Percentiles rank a stretch among this genome's conserved stretches.
phyloP scores from a whole-genome alignment of 2,329 filamentous ascomycete genomes.

The Grosmannia serpens region DNA sequence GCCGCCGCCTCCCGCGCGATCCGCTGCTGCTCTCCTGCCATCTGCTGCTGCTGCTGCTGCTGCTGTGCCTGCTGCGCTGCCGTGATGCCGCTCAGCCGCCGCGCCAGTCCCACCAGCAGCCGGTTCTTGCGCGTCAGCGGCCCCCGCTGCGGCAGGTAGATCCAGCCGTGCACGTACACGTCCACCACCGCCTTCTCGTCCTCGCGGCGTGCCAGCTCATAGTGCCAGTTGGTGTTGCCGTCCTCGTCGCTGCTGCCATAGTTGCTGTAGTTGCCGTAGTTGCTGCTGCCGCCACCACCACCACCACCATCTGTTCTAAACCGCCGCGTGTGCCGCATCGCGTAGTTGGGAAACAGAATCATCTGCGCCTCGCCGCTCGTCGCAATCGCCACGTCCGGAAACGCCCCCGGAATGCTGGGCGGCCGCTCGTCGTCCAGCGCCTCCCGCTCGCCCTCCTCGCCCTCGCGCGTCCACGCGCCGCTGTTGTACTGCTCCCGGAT shows the following conservation, averaged over 20 bases:
- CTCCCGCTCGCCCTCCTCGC: slow-evolving; percentile 14
- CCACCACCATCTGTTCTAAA: not conserved
- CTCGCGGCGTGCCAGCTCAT: slow-evolving; percentile 69
- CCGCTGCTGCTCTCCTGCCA: slow-evolving; percentile 45
- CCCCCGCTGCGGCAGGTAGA: slow-evolving; percentile 76
- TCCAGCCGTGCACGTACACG: slow-evolving; percentile 90
- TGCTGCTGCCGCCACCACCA: not conserved
- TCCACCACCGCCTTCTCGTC: slow-evolving; percentile 80
- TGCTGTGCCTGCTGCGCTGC: slow-evolving; percentile 25
- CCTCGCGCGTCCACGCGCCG: slow-evolving; percentile 25
- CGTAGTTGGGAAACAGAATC: slow-evolving; percentile 91
- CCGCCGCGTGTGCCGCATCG: slow-evolving; percentile 53
- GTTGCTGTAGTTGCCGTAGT: slow-evolving; percentile 22
- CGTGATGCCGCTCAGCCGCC: slow-evolving; percentile 78
- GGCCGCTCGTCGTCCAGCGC: slow-evolving; percentile 19
- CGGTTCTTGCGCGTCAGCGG: slow-evolving; percentile 82
- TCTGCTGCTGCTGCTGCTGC: slow-evolving; percentile 16
- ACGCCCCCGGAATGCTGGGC: slow-evolving; percentile 57
- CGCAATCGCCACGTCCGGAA: slow-evolving; percentile 74
- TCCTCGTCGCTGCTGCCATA: slow-evolving; percentile 17
- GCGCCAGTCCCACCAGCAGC: slow-evolving; percentile 72
- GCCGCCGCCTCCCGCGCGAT: slow-evolving; percentile 65
- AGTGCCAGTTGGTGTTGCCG: slow-evolving; percentile 42
- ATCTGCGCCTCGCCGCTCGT: slow-evolving; percentile 79
- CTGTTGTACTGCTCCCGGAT: slow-evolving; percentile 48